Evolutionary conservation across 2,329 filamentous ascomycete species (phyloP), one percentile per base, ranked within the genome.

Genomic region (Tolypocladium cylindrosporum): DNA sequence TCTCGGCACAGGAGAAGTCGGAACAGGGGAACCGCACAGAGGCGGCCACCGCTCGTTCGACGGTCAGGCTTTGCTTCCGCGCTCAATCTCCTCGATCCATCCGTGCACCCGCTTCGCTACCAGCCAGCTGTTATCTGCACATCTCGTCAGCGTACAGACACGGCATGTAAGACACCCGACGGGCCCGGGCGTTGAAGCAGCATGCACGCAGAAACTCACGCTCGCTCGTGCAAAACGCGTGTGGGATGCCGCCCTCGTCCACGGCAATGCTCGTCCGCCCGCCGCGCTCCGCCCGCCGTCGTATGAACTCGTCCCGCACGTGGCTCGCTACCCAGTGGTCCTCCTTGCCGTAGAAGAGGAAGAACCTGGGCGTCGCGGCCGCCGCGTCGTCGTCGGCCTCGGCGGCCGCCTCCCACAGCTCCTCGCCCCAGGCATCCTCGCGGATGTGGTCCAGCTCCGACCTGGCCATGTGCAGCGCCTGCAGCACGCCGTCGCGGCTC

Each of bases 321-420:
- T 77, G 72, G 54, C 82, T 72, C 3, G 80, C 79, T 1, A 88
- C 82, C 85, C 85, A 88, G 58, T 85, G 78, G 60, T 88, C 85
- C 55, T 79, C 70, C 60, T 78, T 72, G 2, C 79, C 84, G 62
- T 85, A 87, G 55, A 84, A 80, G 61, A 86, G 77, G 62, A 81
- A 79, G 64, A 87, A 81, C 60, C 78, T 82, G 1, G 77, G 78
- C 27, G 68, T 59, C 21, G 57, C 16, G 39, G 43, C 34, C 4
- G 39, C 53, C 48, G 31, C 45, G 27, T 54, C 58, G 1, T 54
- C 61, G 19, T 61, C 63, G 1, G 60, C 59, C 2, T 61, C 65
- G 16, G 61, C 65, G 0, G 61, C 63, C 1, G 64, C 68, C 55
- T 79, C 80, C 83, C 84, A 87, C 34, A 87, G 69, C 61, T 81